Evolutionary conservation across 805 yeast genomes (phyloP).

Genomic region (Candida odintsovae): DNA sequence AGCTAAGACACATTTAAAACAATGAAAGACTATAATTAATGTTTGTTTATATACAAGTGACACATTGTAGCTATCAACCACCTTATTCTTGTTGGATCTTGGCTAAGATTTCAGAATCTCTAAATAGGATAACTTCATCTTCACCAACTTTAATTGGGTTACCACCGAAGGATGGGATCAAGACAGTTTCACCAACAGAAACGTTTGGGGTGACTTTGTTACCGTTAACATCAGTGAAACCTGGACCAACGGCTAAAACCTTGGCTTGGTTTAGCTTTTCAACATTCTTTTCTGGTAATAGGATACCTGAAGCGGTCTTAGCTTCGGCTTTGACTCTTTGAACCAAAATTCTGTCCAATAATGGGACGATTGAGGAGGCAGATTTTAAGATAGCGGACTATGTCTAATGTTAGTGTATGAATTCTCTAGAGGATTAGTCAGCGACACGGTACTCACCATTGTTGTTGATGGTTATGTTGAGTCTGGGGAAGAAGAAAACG

Average conservation of each 20-base stretch:
- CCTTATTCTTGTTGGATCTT: constrained; percentile 60
- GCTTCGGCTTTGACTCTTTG: constrained; percentile 90
- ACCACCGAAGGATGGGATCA: constrained; percentile 95
- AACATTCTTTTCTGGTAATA: constrained; percentile 93
- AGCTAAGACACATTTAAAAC: constrained; percentile 18
- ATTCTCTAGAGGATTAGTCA: background rate
- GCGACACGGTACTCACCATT: background rate
- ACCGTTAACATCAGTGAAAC: constrained; percentile 73
- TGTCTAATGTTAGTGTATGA: background rate
- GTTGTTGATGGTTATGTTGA: background rate
- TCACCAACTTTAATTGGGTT: constrained; percentile 81
- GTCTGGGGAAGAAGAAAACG: background rate
- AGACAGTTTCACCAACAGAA: constrained; percentile 84
- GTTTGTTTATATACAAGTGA: background rate
- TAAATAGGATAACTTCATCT: constrained; percentile 73
- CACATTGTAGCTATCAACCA: background rate
- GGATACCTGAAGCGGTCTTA: constrained; percentile 88
- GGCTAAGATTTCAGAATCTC: constrained; percentile 93
- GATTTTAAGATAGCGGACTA: constrained; percentile 63
- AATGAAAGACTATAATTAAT: background rate
- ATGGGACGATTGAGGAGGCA: constrained; percentile 84
- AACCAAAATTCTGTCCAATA: constrained; percentile 92
- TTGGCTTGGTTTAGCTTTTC: constrained; percentile 90
- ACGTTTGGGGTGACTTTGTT: constrained; percentile 68
- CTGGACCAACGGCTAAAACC: constrained; percentile 95